These are phyloP conservation scores for Gentiana dahurica DNA, from an alignment of 257 asterid species.

Conservation along the genomic window DNA sequence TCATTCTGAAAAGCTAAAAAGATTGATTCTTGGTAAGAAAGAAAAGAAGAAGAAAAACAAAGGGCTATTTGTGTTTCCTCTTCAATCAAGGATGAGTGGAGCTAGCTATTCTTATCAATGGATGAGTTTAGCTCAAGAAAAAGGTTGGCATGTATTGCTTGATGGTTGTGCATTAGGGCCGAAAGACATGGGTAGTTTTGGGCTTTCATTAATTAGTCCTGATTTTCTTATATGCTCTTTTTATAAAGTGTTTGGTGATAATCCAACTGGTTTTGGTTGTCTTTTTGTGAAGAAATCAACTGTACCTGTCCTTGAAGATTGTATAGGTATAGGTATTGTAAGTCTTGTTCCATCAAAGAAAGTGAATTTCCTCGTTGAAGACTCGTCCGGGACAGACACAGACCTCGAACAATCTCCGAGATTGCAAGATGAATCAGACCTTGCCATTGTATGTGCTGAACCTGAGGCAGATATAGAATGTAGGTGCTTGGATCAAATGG, in stretches of 20 bases:
- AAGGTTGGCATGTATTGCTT: slow-evolving; percentile 90
- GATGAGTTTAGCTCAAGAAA: slow-evolving; percentile 77
- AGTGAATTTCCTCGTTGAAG: slow-evolving; percentile 23
- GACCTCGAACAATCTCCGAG: slow-evolving; percentile 15
- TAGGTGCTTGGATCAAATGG: slow-evolving; percentile 75
- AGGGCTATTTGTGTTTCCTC: slow-evolving; percentile 83
- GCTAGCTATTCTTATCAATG: slow-evolving; percentile 78
- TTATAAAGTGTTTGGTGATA: slow-evolving; percentile 78
- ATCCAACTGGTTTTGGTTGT: slow-evolving; percentile 96
- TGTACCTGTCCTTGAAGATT: slow-evolving; percentile 41
- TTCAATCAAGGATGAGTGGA: slow-evolving; percentile 83
- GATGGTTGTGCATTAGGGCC: slow-evolving; percentile 90
- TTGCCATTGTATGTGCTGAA: slow-evolving; percentile 2
- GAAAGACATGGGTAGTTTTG: slow-evolving; percentile 81
- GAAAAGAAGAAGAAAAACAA: slow-evolving; percentile 30
- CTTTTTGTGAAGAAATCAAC: slow-evolving; percentile 60
- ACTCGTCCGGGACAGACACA: slow-evolving; percentile 50
- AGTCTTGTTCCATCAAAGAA: slow-evolving; percentile 40
- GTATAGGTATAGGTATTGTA: slow-evolving; percentile 49
- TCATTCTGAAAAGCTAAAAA: slow-evolving; percentile 38
- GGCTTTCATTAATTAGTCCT: slow-evolving; percentile 67
- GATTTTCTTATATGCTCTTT: slow-evolving; percentile 81
- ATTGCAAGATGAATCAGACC: not conserved
- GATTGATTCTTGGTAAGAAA: slow-evolving; percentile 37
- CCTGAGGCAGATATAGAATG: slow-evolving; percentile 23